Evolutionary conservation across 345 rosid genomes (phyloP), one percentile per base, ranked within the genome.

Genomic region (Ceriops decandra): DNA sequence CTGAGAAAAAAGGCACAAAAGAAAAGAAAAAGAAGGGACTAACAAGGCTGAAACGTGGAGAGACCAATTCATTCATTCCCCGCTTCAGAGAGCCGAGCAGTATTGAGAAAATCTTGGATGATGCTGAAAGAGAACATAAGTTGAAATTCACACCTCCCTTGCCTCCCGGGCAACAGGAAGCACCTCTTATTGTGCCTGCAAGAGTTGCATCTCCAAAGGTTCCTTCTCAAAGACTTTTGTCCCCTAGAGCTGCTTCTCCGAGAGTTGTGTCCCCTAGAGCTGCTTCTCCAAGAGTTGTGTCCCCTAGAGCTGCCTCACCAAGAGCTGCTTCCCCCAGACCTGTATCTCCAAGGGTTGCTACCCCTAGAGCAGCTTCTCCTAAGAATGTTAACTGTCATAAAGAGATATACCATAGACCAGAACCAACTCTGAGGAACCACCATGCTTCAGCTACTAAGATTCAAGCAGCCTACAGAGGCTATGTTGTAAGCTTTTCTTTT

Each of bases 381-480:
- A 81, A 67, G 70, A 53, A 72, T 67, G 67, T 70, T 38, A 79
- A 65, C 19, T 85, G 75, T 13, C 82, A 66, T 22, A 84, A 81
- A 22, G 92, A 90, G 80, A 67, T 62, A 68, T 71, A 76, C 72
- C 57, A 73, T 73, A 86, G 86, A 71, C 89, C 90, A 32, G 97
- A 88, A 73, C 95, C 88, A 64, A 87, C 82, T 57, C 74, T 82
- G 36, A 76, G 84, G 62, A 70, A 82, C 71, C 90, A 83, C 33
- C 67, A 85, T 74, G 92, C 83, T 71, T 81, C 84, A 2, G 98
- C 99, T 62, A 82, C 82, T 21, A 92, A 85, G 84, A 88, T 95
- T 72, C 97, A 95, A 83, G 89, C 99, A 72, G 86, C 85, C 67
- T 92, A 84, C 53, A 84, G 92, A 82, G 99, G 98, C 69, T 90